These are phyloP conservation scores for Pyrrhoderma noxium DNA, from an alignment of 1,284 basidiomycete genomes.

Conservation along the genomic window DNA sequence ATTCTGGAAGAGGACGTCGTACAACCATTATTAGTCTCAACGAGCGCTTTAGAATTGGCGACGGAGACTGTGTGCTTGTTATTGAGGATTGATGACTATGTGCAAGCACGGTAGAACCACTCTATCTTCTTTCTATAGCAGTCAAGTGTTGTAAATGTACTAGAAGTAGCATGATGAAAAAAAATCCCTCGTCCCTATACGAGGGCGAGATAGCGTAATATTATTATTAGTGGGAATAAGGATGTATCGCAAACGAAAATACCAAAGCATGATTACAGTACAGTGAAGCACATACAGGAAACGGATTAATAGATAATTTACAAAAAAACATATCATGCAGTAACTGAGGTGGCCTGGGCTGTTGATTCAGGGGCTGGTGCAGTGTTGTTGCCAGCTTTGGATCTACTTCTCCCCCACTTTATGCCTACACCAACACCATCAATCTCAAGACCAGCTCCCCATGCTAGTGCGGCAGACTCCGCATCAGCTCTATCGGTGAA, in stretches of 20 bases:
- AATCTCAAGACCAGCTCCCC: conserved; percentile 83
- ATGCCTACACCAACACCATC: conserved; percentile 70
- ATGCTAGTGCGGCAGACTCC: conserved; percentile 80
- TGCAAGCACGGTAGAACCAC: conserved; percentile 53
- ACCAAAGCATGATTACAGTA: neutral
- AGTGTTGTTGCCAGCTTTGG: neutral
- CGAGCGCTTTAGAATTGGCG: conserved; percentile 90
- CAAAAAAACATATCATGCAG: conserved; percentile 2
- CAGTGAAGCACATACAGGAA: neutral
- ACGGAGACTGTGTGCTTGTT: conserved; percentile 98
- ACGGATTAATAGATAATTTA: neutral
- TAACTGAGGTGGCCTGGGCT: neutral
- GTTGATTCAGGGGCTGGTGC: neutral
- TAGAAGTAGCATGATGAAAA: neutral
- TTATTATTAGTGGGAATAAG: neutral
- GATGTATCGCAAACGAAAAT: neutral
- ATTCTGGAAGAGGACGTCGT: conserved; percentile 97
- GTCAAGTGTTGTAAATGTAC: neutral
- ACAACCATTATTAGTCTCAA: conserved; percentile 93
- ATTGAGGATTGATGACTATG: conserved; percentile 96
- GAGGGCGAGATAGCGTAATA: neutral
- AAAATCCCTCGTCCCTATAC: neutral
- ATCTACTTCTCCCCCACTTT: conserved; percentile 75
- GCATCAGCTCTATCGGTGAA: conserved; percentile 78
- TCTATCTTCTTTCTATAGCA: neutral